Evolutionary conservation across 1,139 yeast genomes (phyloP), one percentile per base, ranked within the genome.

Genomic region (Protomyces arabidopsidicola): DNA sequence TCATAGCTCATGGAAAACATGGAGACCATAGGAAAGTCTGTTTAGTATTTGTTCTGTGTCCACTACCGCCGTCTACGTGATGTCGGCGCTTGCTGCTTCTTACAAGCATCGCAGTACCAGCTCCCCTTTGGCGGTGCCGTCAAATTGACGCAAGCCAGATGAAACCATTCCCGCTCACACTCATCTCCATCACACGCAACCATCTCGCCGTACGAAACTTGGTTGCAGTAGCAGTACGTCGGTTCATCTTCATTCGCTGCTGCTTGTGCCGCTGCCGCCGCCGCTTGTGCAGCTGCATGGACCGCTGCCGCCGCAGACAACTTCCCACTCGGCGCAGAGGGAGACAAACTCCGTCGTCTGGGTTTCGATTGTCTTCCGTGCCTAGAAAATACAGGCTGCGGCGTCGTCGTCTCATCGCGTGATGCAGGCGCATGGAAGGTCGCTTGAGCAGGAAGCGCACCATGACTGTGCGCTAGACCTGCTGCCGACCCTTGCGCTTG

Each of bases 121-220:
- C 90, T 90, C 2, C 98, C 98, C 75, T 87, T 88, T 5, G 98
- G 98, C 9, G 95, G 86, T 64, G 90, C 88, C 59, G 85, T 84
- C 69, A 91, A 82, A 1, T 97, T 97, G 60, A 90, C 91, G 75
- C 98, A 93, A 18, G 97, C 97, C 72, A 91, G 80, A 76, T 93
- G 98, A 78, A 93, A 93, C 98, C 98, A 93, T 75, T 93, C 98
- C 63, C 91, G 81, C 73, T 87, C 87, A 77, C 98, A 93, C 68
- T 87, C 85, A 56, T 88, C 93, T 2, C 97, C 97, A 73, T 93
- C 98, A 76, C 98, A 93, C 2, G 96, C 98, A 67, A 93, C 97
- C 98, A 93, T 93, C 72, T 93, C 98, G 20, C 98, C 98, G 74
- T 88, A 91, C 2, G 98, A 91, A 0, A 90, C 96, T 73, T 91